Evolutionary conservation across 148 eudicot genomes (phyloP).

Genomic region (Arctostaphylos glauca): DNA sequence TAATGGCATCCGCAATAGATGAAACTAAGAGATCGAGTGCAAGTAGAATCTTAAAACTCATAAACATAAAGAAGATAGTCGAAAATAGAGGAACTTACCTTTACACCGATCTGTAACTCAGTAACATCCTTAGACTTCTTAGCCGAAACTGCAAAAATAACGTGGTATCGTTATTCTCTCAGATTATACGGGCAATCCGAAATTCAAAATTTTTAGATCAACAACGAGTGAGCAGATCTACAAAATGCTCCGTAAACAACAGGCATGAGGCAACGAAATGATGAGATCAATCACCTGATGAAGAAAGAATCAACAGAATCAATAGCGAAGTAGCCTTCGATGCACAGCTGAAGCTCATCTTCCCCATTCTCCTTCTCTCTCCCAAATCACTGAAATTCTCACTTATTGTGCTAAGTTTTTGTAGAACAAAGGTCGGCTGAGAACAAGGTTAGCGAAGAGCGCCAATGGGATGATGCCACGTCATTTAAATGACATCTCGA

Average conservation of each 20-base stretch:
- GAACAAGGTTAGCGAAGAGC: too few relatives aligned
- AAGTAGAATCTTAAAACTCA: not conserved
- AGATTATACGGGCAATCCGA: not conserved
- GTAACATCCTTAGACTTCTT: slow-evolving; percentile 75
- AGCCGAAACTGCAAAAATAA: slow-evolving; percentile 42
- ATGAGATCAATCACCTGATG: slow-evolving; percentile 32
- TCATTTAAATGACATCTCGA: not conserved
- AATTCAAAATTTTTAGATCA: not conserved
- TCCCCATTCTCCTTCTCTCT: slow-evolving; percentile 28
- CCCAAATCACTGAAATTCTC: not conserved
- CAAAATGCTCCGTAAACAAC: not conserved
- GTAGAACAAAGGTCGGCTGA: too few relatives aligned
- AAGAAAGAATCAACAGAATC: slow-evolving; percentile 29
- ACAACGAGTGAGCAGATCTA: slow-evolving; percentile 13
- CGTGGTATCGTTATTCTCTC: not conserved
- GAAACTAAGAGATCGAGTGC: not conserved
- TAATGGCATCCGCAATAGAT: not conserved
- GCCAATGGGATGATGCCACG: slow-evolving; percentile 3
- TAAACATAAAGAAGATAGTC: not conserved
- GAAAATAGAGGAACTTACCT: slow-evolving; percentile 42
- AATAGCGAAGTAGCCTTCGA: slow-evolving; percentile 22
- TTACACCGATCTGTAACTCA: slow-evolving; percentile 93
- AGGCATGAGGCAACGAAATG: not conserved
- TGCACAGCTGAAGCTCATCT: slow-evolving; percentile 11
- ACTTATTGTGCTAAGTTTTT: not conserved